A percentile compares a stretch with the other conserved stretches of the same genome.
Evolutionary conservation across 2,329 filamentous ascomycete species (phyloP).

Genomic region (Septoria linicola): DNA sequence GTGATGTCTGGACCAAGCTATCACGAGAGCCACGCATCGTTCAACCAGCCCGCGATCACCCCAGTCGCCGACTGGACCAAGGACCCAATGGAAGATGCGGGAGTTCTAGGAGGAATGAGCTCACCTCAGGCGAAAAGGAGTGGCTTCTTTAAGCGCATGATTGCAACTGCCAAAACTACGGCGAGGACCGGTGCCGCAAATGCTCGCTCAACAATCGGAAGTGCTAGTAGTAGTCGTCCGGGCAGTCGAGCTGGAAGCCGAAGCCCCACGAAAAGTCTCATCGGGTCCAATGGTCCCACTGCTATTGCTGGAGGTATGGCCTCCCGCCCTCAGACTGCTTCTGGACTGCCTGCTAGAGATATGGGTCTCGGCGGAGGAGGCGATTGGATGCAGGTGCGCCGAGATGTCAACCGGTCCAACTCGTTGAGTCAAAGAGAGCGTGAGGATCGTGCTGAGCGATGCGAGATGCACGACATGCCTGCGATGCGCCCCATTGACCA

Average conservation of each 20-base stretch:
- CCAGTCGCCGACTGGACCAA: conserved; percentile 64
- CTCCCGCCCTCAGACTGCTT: conserved; percentile 31
- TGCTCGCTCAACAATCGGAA: conserved; percentile 79
- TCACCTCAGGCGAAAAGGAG: conserved; percentile 75
- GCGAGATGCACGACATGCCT: conserved; percentile 90
- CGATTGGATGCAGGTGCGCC: conserved; percentile 96
- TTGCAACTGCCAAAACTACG: conserved; percentile 90
- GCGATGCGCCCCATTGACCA: conserved; percentile 88
- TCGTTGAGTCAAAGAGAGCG: conserved; percentile 87
- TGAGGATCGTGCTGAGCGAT: conserved; percentile 79
- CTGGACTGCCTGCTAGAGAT: conserved; percentile 57
- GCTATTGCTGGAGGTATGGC: conserved; percentile 54
- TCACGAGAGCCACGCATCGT: conserved; percentile 78
- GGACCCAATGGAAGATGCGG: conserved; percentile 62
- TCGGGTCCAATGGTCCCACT: conserved; percentile 50
- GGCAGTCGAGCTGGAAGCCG: conserved; percentile 41
- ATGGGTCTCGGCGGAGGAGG: conserved; percentile 65
- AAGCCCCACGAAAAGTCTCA: conserved; percentile 48
- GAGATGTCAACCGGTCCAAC: conserved; percentile 94
- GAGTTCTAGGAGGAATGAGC: conserved; percentile 73
- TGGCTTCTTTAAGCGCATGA: conserved; percentile 92
- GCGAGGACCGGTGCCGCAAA: conserved; percentile 71
- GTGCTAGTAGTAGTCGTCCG: conserved; percentile 45
- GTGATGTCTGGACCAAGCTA: conserved; percentile 53
- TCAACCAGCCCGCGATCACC: conserved; percentile 53